Evolutionary conservation across 345 rosid species (phyloP).

Genomic region (Ailanthus altissimus): DNA sequence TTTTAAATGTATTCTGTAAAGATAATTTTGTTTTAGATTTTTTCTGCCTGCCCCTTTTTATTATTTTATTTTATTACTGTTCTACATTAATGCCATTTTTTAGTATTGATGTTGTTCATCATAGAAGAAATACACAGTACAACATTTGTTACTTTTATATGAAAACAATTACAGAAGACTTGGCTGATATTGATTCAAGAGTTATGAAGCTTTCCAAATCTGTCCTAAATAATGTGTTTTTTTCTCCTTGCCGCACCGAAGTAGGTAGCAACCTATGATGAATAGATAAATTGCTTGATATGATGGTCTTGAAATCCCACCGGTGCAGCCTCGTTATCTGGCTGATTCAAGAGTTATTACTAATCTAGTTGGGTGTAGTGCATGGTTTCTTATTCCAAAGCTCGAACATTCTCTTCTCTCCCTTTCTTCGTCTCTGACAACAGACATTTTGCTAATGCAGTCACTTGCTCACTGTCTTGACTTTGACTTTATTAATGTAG

Average conservation of each 20-base stretch:
- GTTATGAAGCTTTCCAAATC: too few relatives aligned
- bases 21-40: neutral
- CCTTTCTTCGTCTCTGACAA: neutral
- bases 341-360: neutral
- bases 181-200: too few relatives aligned
- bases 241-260: too few relatives aligned
- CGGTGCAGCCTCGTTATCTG: neutral
- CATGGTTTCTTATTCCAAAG: neutral
- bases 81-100: neutral
- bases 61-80: neutral
- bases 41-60: neutral
- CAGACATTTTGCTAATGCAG: neutral
- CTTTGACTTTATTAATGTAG: neutral
- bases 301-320: neutral
- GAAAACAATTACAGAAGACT: too few relatives aligned
- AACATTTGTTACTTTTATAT: neutral
- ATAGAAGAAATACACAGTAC: neutral
- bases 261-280: neutral
- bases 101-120: neutral
- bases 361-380: neutral
- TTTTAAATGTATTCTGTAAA: neutral
- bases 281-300: neutral
- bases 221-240: too few relatives aligned
- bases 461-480: neutral
- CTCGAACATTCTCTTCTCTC: neutral